Percentiles rank a stretch among this genome's conserved stretches.
These are phyloP conservation scores for Phytopythium chamaehyphon DNA, from an alignment of 352 stramenopile species.

Conservation along the genomic window DNA sequence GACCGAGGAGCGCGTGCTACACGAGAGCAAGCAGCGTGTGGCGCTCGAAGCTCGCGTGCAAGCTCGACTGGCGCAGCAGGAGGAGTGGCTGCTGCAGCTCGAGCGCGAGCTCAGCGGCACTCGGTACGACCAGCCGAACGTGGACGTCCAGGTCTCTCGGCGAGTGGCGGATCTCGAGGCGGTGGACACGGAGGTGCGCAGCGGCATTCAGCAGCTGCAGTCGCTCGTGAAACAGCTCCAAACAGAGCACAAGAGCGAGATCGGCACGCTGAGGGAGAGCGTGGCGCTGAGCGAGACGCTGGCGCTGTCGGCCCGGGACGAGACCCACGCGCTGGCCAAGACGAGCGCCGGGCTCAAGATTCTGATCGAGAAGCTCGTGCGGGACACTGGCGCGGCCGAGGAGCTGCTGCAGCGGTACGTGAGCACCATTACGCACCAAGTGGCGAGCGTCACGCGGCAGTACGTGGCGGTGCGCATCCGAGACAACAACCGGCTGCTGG, in stretches of 20 bases:
- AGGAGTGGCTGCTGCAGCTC: conserved; percentile 80
- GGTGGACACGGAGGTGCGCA: not conserved
- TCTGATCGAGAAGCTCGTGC: conserved; percentile 75
- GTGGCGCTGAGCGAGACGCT: conserved; percentile 37
- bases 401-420: conserved; percentile 79
- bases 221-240: conserved; percentile 34
- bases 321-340: conserved; percentile 38
- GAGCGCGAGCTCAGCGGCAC: conserved; percentile 53
- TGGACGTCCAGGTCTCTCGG: not conserved
- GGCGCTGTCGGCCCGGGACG: conserved; percentile 33
- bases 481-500: conserved; percentile 78
- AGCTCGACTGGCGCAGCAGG: conserved; percentile 51
- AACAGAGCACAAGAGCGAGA: conserved; percentile 30
- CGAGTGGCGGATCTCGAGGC: no score
- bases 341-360: conserved; percentile 61
- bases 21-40: conserved; percentile 53
- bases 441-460: conserved; percentile 74
- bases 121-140: conserved; percentile 28
- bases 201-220: conserved; percentile 26
- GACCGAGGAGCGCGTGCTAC: conserved; percentile 46
- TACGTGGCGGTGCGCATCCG: conserved; percentile 78
- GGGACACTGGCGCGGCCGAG: conserved; percentile 62
- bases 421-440: conserved; percentile 81
- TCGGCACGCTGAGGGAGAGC: conserved; percentile 27
- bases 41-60: conserved; percentile 59